These are phyloP conservation scores for Isatis lusitanica DNA, from an alignment of 441 rosid species.

Conservation along the genomic window DNA sequence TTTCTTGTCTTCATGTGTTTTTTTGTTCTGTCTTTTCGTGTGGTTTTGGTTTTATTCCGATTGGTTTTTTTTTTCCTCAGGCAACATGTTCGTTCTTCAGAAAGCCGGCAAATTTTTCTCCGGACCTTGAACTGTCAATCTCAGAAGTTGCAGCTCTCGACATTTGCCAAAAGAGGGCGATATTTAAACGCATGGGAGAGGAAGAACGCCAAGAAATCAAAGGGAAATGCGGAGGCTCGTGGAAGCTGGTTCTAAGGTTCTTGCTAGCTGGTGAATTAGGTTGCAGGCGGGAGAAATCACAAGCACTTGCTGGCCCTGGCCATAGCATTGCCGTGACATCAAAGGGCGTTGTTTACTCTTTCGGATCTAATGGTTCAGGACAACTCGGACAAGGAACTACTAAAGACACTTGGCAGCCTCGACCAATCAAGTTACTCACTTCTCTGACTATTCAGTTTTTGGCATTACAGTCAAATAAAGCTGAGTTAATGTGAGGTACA, in stretches of 20 bases:
- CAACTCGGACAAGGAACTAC: constrained; percentile 84
- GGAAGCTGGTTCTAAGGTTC: constrained; percentile 85
- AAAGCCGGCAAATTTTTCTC: constrained; percentile 81
- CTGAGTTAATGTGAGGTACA: constrained; percentile 48
- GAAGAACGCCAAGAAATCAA: constrained; percentile 66
- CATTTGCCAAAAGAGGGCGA: constrained; percentile 70
- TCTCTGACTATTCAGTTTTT: constrained; percentile 34
- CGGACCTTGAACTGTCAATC: constrained; percentile 69
- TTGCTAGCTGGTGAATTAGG: constrained; percentile 79
- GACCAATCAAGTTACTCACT: constrained; percentile 67
- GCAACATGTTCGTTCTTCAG: constrained; percentile 92
- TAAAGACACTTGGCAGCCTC: constrained; percentile 79
- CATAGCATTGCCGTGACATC: constrained; percentile 88
- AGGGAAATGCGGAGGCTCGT: constrained; percentile 82
- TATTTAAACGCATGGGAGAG: constrained; percentile 68
- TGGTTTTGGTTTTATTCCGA: constrained; percentile 50
- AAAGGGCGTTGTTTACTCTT: constrained; percentile 67
- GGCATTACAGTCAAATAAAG: constrained; percentile 30
- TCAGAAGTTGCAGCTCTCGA: constrained; percentile 93
- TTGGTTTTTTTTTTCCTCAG: constrained; percentile 54
- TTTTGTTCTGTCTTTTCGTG: neutral
- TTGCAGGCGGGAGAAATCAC: constrained; percentile 89
- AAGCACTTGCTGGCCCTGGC: constrained; percentile 88
- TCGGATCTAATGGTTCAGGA: constrained; percentile 79
- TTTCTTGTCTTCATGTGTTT: constrained; percentile 4